These are phyloP conservation scores for Davidsoniella australis DNA, from an alignment of 2,329 filamentous ascomycete genomes.

Conservation along the genomic window DNA sequence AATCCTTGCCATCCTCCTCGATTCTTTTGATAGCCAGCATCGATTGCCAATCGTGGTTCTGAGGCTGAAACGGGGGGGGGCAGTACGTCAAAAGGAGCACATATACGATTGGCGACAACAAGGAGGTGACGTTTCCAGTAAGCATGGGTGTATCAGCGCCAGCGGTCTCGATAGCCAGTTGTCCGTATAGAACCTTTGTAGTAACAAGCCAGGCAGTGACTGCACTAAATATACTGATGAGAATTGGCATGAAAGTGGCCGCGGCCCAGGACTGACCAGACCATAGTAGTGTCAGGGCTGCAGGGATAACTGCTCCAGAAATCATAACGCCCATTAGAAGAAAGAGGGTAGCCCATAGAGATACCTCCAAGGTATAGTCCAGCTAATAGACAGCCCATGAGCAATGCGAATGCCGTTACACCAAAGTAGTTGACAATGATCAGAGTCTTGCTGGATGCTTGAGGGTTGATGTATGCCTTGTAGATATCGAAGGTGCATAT, in stretches of 20 bases:
- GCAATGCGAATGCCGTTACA: too few species aligned
- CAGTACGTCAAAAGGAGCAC: conserved; percentile 53
- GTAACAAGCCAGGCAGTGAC: too few species aligned
- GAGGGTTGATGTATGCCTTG: conserved; percentile 62
- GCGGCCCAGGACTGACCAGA: conserved; percentile 41
- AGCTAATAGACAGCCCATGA: too few species aligned
- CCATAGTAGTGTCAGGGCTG: conserved; percentile 59
- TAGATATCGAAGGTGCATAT: conserved; percentile 73
- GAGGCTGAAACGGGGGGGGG: conserved; percentile 18
- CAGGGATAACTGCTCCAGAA: conserved; percentile 58
- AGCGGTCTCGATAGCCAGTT: too few species aligned
- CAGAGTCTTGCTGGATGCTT: conserved; percentile 49
- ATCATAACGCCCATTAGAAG: conserved; percentile 20
- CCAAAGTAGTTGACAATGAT: conserved; percentile 61
- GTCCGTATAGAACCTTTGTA: too few species aligned
- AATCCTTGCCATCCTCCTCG: too few species aligned
- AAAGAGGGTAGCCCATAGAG: too few species aligned
- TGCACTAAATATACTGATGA: background rate
- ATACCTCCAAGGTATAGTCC: too few species aligned
- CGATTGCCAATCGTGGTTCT: too few species aligned
- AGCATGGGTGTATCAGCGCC: conserved; percentile 54
- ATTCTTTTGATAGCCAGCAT: too few species aligned
- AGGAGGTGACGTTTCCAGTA: conserved; percentile 60
- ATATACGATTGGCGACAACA: conserved; percentile 54
- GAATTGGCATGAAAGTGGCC: conserved; percentile 48